Evolutionary conservation across 2,329 filamentous ascomycete genomes (phyloP), one percentile per base, ranked within the genome.

Genomic region (Pseudogymnoascus sp.): DNA sequence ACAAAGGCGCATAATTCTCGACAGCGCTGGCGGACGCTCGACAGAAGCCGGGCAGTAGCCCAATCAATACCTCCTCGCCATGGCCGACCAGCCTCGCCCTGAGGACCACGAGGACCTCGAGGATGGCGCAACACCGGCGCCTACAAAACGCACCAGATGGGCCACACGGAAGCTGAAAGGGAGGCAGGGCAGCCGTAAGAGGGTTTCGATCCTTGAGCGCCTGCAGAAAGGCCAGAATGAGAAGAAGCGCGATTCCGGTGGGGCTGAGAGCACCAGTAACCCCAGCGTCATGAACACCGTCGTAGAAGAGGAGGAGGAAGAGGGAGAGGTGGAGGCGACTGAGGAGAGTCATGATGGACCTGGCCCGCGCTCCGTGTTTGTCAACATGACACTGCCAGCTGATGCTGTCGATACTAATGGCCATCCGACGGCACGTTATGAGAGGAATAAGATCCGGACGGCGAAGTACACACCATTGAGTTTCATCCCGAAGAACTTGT

Each of bases 401-500:
- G 83, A 87, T 23, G 83, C 89, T 67, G 81, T 88, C 70, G 91
- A 97, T 72, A 90, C 95, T 66, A 86, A 96, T 57, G 95, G 93
- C 37, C 82, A 85, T 65, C 89, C 92, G 2, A 75, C 80, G 62
- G 80, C 84, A 64, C 79, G 84, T 21, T 99, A 88, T 75, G 83
- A 90, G 60, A 83, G 93, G 69, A 99, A 99, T 81, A 99, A 99
- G 81, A 96, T 99, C 75, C 85, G 96, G 70, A 99, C 95, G 2
- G 91, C 95, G 65, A 99, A 97, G 77, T 99, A 99, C 76, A 99
- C 95, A 6, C 89, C 96, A 7, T 77, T 99, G 67, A 96, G 90
- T 65, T 99, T 99, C 77, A 76, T 99, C 29, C 95, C 95, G 12
- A 97, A 97, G 79, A 97, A 99, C 77, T 74, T 99, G 72, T 99